Percentiles rank a stretch among this genome's conserved stretches.
phyloP scores from a whole-genome alignment of 1,139 yeast genomes.

The Candida labiduridarum region DNA sequence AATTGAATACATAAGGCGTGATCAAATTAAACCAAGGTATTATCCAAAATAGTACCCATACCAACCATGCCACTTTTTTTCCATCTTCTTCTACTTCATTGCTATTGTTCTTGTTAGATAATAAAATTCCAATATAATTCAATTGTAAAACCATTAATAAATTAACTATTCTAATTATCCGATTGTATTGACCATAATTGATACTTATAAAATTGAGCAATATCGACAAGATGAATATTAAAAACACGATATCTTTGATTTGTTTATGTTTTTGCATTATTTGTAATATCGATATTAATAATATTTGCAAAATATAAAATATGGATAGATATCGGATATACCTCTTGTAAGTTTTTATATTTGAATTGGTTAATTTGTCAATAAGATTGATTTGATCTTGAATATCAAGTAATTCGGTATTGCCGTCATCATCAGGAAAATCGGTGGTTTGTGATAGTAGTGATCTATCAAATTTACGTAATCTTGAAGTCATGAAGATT shows the following conservation, averaged over 20 bases:
- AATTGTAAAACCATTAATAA: not conserved
- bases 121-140: not conserved
- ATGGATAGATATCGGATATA: not conserved
- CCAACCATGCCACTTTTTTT: no score
- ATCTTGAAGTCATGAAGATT: not conserved
- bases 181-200: not conserved
- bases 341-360: not conserved
- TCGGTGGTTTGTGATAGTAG: not conserved
- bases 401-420: not conserved
- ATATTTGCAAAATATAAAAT: conserved; percentile 1
- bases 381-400: conserved; percentile 1
- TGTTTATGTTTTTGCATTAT: not conserved
- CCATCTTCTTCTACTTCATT: no score
- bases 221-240: not conserved
- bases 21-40: conserved; percentile 2
- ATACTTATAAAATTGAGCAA: not conserved
- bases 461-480: conserved; percentile 5
- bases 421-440: not conserved
- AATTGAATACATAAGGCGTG: not conserved
- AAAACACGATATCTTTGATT: not conserved
- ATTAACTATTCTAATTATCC: not conserved
- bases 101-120: not conserved
- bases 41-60: not conserved
- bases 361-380: not conserved
- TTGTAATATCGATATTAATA: not conserved